Percentiles rank a stretch among this genome's conserved stretches.
Evolutionary conservation across 78 protist genomes (phyloP).

Genomic region (Dictyostelium intermedium): DNA sequence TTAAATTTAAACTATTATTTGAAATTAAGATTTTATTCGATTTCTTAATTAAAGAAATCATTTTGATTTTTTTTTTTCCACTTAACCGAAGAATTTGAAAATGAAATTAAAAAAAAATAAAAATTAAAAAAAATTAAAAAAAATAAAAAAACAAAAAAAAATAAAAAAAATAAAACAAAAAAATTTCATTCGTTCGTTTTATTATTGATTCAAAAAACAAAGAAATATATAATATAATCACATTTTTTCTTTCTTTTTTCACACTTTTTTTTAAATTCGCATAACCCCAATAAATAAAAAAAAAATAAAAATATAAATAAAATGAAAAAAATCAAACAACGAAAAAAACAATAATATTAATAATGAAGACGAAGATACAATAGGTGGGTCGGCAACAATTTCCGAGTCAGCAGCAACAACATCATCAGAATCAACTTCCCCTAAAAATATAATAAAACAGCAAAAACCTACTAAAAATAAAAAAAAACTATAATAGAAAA

Average conservation of each 20-base stretch:
- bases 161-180: neutral
- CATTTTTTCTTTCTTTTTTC: neutral
- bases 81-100: too few relatives aligned
- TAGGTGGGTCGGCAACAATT: neutral
- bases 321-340: neutral
- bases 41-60: neutral
- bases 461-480: neutral
- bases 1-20: neutral
- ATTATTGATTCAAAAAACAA: neutral
- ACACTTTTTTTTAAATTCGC: neutral
- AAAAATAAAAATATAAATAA: neutral
- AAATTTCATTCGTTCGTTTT: neutral
- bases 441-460: neutral
- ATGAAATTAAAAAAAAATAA: neutral
- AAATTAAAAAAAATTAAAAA: neutral
- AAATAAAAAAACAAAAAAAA: neutral
- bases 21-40: neutral
- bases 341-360: neutral
- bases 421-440: neutral
- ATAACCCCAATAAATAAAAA: neutral
- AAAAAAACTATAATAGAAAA: neutral
- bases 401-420: neutral
- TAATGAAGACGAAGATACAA: neutral
- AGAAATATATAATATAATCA: too few relatives aligned
- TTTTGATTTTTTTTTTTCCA: neutral